Conservation (phyloP, 2,329 filamentous ascomycete species). For the Fusarium kyushuense region DNA sequence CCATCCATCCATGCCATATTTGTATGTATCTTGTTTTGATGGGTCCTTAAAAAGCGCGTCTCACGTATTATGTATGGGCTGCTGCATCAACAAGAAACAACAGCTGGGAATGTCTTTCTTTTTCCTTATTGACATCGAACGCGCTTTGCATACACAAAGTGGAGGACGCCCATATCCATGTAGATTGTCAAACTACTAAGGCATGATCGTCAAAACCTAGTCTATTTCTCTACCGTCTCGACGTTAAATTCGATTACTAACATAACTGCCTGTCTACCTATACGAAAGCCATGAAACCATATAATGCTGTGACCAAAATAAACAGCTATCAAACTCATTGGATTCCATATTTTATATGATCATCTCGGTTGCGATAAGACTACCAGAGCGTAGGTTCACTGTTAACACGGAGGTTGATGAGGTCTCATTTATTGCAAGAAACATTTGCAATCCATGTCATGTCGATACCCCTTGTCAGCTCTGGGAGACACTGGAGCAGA, state of each 20-base stretch:
- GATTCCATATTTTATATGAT: neutral
- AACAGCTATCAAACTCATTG: neutral
- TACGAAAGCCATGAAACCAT: neutral
- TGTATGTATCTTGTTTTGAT: conserved; percentile 35
- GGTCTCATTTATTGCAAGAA: neutral
- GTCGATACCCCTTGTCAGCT: neutral
- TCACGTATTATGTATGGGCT: conserved; percentile 24
- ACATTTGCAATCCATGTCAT: neutral
- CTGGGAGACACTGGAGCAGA: neutral
- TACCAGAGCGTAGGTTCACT: neutral
- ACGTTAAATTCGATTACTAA: conserved; percentile 7
- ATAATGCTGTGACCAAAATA: neutral
- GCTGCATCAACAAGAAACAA: conserved; percentile 40
- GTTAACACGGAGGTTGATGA: neutral
- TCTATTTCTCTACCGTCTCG: neutral
- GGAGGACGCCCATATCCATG: neutral
- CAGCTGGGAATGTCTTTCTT: conserved; percentile 29
- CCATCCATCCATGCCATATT: conserved; percentile 22
- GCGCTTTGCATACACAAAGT: conserved; percentile 11
- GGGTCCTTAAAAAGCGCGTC: conserved; percentile 33
- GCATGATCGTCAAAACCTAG: conserved; percentile 1
- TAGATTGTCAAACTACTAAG: conserved; percentile 7
- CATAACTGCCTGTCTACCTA: neutral
- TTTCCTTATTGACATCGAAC: conserved; percentile 10
- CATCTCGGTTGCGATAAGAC: conserved; percentile 2